Evolutionary conservation across 2,329 filamentous ascomycete species (phyloP).

Genomic region (Fusarium chuoi): DNA sequence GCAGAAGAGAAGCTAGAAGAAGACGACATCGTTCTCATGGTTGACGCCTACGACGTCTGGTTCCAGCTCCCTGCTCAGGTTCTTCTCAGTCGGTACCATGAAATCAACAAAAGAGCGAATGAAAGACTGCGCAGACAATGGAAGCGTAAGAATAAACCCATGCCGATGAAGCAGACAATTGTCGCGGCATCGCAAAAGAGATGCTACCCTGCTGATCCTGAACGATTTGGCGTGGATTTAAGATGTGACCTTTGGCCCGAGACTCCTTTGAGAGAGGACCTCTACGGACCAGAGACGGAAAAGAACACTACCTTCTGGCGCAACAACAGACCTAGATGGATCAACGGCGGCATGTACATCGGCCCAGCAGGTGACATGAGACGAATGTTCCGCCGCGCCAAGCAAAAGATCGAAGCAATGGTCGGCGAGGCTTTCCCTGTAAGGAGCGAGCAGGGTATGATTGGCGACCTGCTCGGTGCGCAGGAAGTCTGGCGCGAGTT

Average conservation of each 20-base stretch:
- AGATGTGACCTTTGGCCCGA: neutral
- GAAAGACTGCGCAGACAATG: neutral
- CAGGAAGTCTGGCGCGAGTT: conserved; percentile 6
- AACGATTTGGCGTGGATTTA: neutral
- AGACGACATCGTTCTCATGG: conserved; percentile 8
- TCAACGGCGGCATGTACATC: conserved; percentile 8
- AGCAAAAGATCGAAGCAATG: neutral
- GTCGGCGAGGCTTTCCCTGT: neutral
- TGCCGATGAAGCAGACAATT: conserved; percentile 15
- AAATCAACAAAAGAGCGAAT: conserved; percentile 8
- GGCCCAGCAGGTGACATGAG: conserved; percentile 20
- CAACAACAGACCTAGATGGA: neutral
- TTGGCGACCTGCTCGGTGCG: neutral
- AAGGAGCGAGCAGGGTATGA: neutral
- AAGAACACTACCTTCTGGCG: neutral
- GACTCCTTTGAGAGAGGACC: neutral
- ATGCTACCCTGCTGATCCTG: neutral
- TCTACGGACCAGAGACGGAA: neutral
- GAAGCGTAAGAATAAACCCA: neutral
- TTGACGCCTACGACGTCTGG: conserved; percentile 3
- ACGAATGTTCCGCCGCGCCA: neutral
- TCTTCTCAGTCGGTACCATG: conserved; percentile 15
- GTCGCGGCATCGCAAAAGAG: neutral
- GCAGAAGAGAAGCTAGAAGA: neutral
- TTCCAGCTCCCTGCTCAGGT: conserved; percentile 9